phyloP scores from a whole-genome alignment of 2,329 filamentous ascomycete genomes.

The Xylaria sp. region DNA sequence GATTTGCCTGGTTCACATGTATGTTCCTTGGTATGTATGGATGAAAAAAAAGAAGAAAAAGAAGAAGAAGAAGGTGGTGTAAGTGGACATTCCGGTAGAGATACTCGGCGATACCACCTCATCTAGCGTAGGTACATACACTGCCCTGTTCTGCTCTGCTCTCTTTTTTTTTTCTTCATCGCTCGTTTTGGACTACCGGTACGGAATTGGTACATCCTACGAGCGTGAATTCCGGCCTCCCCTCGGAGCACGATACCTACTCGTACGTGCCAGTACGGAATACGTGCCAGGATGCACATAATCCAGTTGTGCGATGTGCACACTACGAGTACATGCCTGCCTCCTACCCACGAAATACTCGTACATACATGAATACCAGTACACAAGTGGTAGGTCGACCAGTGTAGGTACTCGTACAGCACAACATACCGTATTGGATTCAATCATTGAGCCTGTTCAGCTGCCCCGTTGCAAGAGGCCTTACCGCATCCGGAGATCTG shows the following conservation, averaged over 20 bases:
- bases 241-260: too few species aligned
- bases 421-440: not conserved
- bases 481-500: conserved; percentile 14
- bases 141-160: not conserved
- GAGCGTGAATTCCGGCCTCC: not conserved
- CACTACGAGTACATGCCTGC: not conserved
- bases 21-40: too few species aligned
- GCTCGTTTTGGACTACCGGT: not conserved
- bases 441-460: conserved; percentile 12
- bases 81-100: too few species aligned
- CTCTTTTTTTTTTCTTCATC: not conserved
- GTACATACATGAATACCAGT: not conserved
- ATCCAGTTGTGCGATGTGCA: not conserved
- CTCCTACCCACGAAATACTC: too few species aligned
- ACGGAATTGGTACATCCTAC: too few species aligned
- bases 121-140: too few species aligned
- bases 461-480: conserved; percentile 5
- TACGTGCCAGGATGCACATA: not conserved
- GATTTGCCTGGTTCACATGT: too few species aligned
- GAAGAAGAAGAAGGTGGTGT: too few species aligned
- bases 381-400: not conserved
- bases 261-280: too few species aligned
- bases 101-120: too few species aligned
- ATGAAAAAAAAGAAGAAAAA: too few species aligned
- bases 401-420: not conserved